A percentile compares a stretch with the other conserved stretches of the same genome.
Evolutionary conservation across 2,329 filamentous ascomycete species (phyloP).

Genomic region (Microsporum ferrugineum): DNA sequence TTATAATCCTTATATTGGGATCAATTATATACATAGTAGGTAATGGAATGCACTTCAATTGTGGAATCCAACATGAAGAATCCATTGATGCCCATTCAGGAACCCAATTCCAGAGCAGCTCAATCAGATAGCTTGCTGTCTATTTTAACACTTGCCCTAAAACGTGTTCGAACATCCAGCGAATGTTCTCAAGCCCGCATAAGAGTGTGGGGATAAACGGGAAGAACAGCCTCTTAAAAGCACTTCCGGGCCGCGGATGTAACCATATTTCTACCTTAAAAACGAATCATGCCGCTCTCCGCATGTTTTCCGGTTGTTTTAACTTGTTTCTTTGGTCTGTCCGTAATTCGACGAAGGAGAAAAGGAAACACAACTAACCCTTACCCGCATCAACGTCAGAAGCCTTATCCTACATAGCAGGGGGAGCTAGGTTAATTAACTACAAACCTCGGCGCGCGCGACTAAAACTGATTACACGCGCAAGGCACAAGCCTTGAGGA

Average conservation of each 20-base stretch:
- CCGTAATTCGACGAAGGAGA: neutral
- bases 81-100: neutral
- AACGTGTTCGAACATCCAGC: neutral
- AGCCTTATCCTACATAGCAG: neutral
- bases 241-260: neutral
- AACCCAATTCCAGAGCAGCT: neutral
- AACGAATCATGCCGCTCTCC: neutral
- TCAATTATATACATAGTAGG: neutral
- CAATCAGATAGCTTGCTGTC: neutral
- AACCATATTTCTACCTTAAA: neutral
- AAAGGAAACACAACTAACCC: neutral
- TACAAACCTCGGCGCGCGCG: neutral
- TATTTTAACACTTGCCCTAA: neutral
- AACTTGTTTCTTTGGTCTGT: neutral
- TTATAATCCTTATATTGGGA: neutral
- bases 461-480: neutral
- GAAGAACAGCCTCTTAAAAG: neutral
- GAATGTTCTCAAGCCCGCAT: neutral
- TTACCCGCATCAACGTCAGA: neutral
- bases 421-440: neutral
- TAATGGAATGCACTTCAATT: neutral
- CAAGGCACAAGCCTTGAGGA: conserved; percentile 1
- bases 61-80: neutral
- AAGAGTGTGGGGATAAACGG: neutral
- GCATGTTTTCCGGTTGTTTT: neutral